Evolutionary conservation across 225 moss, liverwort and hornwort species (phyloP).

Genomic region (Polytrichum formosum): DNA sequence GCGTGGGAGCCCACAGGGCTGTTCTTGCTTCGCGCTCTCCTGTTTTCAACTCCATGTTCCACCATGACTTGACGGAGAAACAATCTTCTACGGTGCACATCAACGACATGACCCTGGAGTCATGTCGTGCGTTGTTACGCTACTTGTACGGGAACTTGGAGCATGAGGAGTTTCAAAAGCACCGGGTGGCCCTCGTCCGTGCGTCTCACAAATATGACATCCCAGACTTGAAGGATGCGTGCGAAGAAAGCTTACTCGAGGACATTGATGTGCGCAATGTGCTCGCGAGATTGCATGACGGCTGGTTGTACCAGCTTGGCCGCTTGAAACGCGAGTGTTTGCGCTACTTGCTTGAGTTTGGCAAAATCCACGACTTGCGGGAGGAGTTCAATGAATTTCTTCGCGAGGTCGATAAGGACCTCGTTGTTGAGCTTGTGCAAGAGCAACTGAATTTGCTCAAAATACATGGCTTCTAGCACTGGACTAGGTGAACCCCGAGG

Average conservation of each 20-base stretch:
- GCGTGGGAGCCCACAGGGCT: slow-evolving; percentile 45
- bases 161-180: slow-evolving; percentile 39
- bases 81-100: slow-evolving; percentile 44
- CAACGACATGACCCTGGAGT: slow-evolving; percentile 45
- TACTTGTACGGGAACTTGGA: slow-evolving; percentile 43
- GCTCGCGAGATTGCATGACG: slow-evolving; percentile 30
- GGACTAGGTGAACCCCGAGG: background rate
- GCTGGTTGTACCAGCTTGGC: slow-evolving; percentile 38
- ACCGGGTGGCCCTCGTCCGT: slow-evolving; percentile 38
- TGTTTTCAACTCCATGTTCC: slow-evolving; percentile 51
- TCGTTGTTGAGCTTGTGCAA: slow-evolving; percentile 47
- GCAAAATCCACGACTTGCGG: slow-evolving; percentile 40
- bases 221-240: slow-evolving; percentile 38
- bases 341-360: slow-evolving; percentile 46
- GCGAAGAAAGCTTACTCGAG: slow-evolving; percentile 41
- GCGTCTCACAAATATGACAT: slow-evolving; percentile 45
- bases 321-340: slow-evolving; percentile 47
- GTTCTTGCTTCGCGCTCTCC: slow-evolving; percentile 47
- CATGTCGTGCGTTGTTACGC: slow-evolving; percentile 45
- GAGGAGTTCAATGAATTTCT: slow-evolving; percentile 46
- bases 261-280: slow-evolving; percentile 46
- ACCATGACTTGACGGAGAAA: slow-evolving; percentile 42
- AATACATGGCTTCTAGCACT: slow-evolving; percentile 29
- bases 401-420: slow-evolving; percentile 38
- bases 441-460: slow-evolving; percentile 38